Conservation (phyloP, 768 basidiomycete genomes). For the Auriscalpium orientale region DNA sequence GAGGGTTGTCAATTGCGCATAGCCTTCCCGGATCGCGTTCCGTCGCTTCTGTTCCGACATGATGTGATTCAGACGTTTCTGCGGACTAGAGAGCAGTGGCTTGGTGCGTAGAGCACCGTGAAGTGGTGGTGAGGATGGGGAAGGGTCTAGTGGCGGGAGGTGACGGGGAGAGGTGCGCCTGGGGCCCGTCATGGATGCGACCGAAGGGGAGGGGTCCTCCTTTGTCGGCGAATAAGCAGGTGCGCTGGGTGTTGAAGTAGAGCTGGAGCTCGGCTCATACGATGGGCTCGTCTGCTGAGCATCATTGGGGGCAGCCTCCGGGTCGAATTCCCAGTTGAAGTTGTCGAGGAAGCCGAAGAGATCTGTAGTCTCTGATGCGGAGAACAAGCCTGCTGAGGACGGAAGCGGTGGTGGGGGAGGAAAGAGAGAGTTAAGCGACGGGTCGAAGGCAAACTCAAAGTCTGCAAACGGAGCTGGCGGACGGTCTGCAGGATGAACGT, state of each 20-base stretch:
- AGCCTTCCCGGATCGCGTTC: conserved; percentile 86
- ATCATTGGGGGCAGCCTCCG: conserved; percentile 18
- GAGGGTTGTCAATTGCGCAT: conserved; percentile 75
- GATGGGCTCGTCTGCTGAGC: not conserved
- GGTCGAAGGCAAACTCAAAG: conserved; percentile 68
- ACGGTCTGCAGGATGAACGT: conserved; percentile 25
- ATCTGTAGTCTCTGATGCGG: conserved; percentile 68
- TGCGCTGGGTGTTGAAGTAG: not conserved
- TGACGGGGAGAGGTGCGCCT: not conserved
- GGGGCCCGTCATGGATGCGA: not conserved
- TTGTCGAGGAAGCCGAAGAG: conserved; percentile 78
- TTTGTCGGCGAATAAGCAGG: not conserved
- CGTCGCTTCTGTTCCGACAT: conserved; percentile 91
- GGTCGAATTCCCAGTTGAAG: conserved; percentile 60
- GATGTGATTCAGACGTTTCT: conserved; percentile 89
- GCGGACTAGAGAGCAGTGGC: conserved; percentile 69
- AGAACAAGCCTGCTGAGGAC: conserved; percentile 71
- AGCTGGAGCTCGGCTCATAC: conserved; percentile 4
- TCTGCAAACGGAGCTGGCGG: conserved; percentile 42
- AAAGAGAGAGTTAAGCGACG: conserved; percentile 45
- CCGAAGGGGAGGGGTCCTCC: not conserved
- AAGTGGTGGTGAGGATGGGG: conserved; percentile 2
- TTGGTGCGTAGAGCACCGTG: conserved; percentile 35
- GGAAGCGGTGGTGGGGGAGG: conserved; percentile 57
- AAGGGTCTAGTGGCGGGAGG: conserved; percentile 4